phyloP scores from a whole-genome alignment of 2,329 filamentous ascomycete species.

The Fusarium redolens region DNA sequence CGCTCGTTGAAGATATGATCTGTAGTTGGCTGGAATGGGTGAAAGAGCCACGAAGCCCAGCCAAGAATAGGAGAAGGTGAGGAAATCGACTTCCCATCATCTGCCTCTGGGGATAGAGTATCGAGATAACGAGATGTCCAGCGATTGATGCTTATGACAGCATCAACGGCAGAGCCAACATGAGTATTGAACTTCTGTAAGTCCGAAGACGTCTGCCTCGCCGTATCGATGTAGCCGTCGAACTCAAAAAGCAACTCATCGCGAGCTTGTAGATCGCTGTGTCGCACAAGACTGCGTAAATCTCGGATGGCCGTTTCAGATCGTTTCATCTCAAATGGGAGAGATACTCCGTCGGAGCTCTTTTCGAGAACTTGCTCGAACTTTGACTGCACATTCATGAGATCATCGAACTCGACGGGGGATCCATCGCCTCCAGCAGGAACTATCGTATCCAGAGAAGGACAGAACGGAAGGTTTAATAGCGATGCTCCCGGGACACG shows the following conservation, averaged over 20 bases:
- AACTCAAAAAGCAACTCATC: conserved; percentile 81
- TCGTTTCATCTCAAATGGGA: conserved; percentile 83
- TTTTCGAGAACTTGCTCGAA: conserved; percentile 81
- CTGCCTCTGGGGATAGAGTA: conserved; percentile 60
- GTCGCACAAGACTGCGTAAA: conserved; percentile 76
- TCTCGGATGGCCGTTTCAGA: conserved; percentile 80
- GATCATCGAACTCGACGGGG: conserved; percentile 75
- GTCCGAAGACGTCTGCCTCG: conserved; percentile 71
- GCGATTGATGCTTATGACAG: conserved; percentile 78
- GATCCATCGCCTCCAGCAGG: conserved; percentile 33
- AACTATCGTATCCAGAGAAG: conserved; percentile 45
- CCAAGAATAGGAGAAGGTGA: conserved; percentile 48
- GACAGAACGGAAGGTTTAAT: conserved; percentile 74
- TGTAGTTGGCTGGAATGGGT: conserved; percentile 70
- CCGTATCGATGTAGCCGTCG: conserved; percentile 78
- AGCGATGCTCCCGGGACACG: conserved; percentile 73
- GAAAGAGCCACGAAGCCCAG: conserved; percentile 60
- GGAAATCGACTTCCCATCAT: conserved; percentile 48
- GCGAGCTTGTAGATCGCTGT: conserved; percentile 74
- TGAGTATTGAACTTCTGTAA: conserved; percentile 81
- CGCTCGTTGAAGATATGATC: conserved; percentile 62
- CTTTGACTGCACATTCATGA: conserved; percentile 79
- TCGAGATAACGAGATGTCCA: conserved; percentile 79
- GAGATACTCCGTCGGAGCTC: conserved; percentile 70
- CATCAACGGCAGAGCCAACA: conserved; percentile 79